Evolutionary conservation across 768 basidiomycete species (phyloP), one percentile per base, ranked within the genome.

Genomic region (Boletus coccyginus): DNA sequence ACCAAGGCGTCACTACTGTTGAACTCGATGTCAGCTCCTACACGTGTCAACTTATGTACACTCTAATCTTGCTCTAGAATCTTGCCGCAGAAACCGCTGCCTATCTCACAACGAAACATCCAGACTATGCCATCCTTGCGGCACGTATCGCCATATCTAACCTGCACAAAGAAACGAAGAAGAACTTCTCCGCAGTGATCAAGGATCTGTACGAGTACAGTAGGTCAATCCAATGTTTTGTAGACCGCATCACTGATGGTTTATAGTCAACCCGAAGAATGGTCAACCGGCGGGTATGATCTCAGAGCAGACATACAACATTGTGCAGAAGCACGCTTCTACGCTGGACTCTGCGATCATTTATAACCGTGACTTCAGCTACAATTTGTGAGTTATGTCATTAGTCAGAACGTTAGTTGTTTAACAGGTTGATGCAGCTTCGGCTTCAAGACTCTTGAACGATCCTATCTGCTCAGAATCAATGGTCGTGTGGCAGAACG

Each of bases 361-460:
- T 73, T 98, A 98, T 73, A 88, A 96, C 65, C 93, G 97, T 48
- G 97, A 99, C 72, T 99, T 98, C 77, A 91, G 83, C 71, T 98
- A 98, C 78, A 94, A 97, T 74, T 97, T 75, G 93, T 95, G 53
- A 40, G 91, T 75, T 11, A 0, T 27, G 0, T 27, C 11, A 19
- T 50, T 7, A 35, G 14, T 32, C 35, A 44, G 31, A 21, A n/a
- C 2, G 16, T 46, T 31, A 21, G 13, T 35, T 41, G 10, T 46
- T 53, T 47, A 36, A 63, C 39, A 21, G 21, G 46, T 31, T 9
- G 42, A 40, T 4, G 12, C 21, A 92, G 90, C 76, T 99, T 99
- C 67, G 97, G 97, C n/a, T 98, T 98, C 85, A 99, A 99, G 75
- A 99, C 97, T 3, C 86, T 99, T 33, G 97, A 99, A 74, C 90